Percentiles rank a stretch among this genome's conserved stretches.
phyloP scores from a whole-genome alignment of 768 basidiomycete species.

The Amyloporia xantha region DNA sequence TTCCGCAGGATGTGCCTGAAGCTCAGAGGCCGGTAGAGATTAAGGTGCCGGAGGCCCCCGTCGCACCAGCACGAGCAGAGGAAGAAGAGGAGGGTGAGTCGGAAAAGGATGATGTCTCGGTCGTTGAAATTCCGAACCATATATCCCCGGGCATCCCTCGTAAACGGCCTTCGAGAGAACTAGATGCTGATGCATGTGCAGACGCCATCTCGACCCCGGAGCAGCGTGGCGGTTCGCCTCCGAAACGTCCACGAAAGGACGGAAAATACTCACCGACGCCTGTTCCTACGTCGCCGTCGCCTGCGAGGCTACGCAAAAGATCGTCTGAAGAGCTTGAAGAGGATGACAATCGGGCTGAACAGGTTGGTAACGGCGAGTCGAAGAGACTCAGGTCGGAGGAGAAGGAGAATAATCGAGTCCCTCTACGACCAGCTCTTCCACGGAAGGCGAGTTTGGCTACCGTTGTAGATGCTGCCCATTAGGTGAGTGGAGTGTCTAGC shows the following conservation, averaged over 20 bases:
- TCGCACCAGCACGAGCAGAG: constrained; percentile 7
- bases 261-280: constrained; percentile 12
- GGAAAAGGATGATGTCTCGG: constrained; percentile 21
- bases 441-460: neutral
- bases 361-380: constrained; percentile 9
- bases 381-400: constrained; percentile 1
- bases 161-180: constrained; percentile 33
- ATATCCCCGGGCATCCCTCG: constrained; percentile 19
- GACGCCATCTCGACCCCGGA: neutral
- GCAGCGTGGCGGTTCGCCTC: constrained; percentile 28
- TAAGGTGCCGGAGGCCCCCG: constrained; percentile 15
- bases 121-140: constrained; percentile 24
- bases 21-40: constrained; percentile 13
- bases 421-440: neutral
- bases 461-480: neutral
- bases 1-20: constrained; percentile 3
- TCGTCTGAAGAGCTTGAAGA: constrained; percentile 24
- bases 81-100: constrained; percentile 28
- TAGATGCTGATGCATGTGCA: constrained; percentile 23
- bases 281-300: neutral
- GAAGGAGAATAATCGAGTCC: neutral
- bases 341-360: constrained; percentile 1
- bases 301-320: constrained; percentile 16
- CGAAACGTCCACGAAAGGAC: constrained; percentile 32
- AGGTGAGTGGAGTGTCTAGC: no score